Evolutionary conservation across 306 rosid species (phyloP).

Genomic region (Fragaria nilgerrensis): DNA sequence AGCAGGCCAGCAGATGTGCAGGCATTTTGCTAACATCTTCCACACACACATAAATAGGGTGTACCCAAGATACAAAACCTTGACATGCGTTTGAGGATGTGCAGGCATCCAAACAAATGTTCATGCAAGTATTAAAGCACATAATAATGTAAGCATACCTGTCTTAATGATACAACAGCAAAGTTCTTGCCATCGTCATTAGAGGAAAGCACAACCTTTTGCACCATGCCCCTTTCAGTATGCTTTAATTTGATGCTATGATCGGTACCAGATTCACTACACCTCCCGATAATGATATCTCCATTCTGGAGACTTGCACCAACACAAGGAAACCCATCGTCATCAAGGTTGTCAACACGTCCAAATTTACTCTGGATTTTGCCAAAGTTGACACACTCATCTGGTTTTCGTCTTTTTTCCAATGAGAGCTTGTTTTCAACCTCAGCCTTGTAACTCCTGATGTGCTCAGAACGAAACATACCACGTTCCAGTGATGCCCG

Average conservation of each 20-base stretch:
- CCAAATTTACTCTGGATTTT: constrained; percentile 85
- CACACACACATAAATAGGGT: not conserved
- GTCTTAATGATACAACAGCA: constrained; percentile 88
- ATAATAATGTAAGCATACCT: constrained; percentile 44
- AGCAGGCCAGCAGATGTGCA: not conserved
- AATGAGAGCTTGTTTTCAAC: constrained; percentile 69
- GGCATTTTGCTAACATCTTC: not conserved
- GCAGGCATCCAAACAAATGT: not conserved
- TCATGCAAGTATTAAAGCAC: not conserved
- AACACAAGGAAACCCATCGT: constrained; percentile 84
- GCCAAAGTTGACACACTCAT: constrained; percentile 75
- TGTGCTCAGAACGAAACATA: constrained; percentile 89
- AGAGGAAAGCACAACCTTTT: constrained; percentile 87
- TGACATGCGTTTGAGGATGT: not conserved
- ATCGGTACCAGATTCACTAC: constrained; percentile 88
- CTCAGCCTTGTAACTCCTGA: constrained; percentile 88
- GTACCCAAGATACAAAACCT: not conserved
- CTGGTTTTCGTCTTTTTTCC: constrained; percentile 76
- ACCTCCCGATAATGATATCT: constrained; percentile 79
- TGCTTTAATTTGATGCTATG: constrained; percentile 88
- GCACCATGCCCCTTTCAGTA: constrained; percentile 93
- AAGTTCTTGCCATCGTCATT: constrained; percentile 93
- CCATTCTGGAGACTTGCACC: constrained; percentile 92
- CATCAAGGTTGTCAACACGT: constrained; percentile 89
- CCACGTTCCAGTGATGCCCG: constrained; percentile 96